phyloP scores from a whole-genome alignment of 2,329 filamentous ascomycete genomes.

The Cladosporium halotolerans region DNA sequence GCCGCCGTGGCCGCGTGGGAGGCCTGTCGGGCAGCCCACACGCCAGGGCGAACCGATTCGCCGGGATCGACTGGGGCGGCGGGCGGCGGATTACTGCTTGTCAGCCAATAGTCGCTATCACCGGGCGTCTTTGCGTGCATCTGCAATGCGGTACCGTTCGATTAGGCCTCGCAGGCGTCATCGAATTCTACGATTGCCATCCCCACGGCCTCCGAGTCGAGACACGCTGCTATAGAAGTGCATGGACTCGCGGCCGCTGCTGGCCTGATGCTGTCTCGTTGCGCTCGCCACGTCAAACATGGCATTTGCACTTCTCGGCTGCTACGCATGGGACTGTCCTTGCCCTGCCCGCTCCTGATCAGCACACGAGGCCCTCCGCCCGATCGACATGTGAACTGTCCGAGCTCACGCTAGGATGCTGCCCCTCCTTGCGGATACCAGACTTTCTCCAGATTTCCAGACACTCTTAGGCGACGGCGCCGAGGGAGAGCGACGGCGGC shows the following conservation, averaged over 20 bases:
- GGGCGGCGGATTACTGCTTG: too few species aligned
- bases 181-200: background rate
- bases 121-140: constrained; percentile 1
- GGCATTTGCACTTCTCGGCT: background rate
- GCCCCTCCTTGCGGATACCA: constrained; percentile 10
- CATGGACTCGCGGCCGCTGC: background rate
- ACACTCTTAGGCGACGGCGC: background rate
- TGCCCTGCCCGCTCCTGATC: constrained; percentile 6
- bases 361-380: background rate
- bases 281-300: background rate
- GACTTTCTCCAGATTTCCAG: background rate
- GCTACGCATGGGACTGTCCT: background rate
- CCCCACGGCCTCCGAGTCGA: background rate
- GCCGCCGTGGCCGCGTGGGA: constrained; percentile 2
- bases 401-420: constrained; percentile 8
- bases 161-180: background rate
- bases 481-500: background rate
- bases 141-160: constrained; percentile 3
- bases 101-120: background rate
- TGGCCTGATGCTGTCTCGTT: background rate
- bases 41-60: constrained; percentile 5
- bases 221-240: too few species aligned
- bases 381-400: constrained; percentile 10
- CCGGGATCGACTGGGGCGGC: constrained; percentile 3
- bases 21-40: constrained; percentile 8